Percentiles rank a stretch among this genome's conserved stretches.
Evolutionary conservation across 2,329 filamentous ascomycete genomes (phyloP).

Genomic region (Exophiala sideris): DNA sequence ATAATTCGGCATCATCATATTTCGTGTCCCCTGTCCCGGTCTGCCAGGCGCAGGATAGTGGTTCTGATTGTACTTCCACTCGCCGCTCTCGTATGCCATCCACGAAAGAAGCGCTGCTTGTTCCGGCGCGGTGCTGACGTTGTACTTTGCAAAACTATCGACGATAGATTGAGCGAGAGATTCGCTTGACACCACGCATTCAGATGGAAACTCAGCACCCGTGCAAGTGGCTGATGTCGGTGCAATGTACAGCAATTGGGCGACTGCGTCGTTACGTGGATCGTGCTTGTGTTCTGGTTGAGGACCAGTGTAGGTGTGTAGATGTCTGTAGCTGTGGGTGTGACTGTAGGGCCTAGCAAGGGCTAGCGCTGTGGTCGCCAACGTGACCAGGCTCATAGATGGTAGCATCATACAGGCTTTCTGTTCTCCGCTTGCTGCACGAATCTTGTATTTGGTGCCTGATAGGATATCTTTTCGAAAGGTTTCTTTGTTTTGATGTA

Average conservation of each 20-base stretch:
- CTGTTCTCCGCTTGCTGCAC: too few relatives aligned
- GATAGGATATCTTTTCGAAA: too few relatives aligned
- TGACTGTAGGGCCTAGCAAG: too few relatives aligned
- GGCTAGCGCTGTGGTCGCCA: too few relatives aligned
- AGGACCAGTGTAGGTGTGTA: not conserved
- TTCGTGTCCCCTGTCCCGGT: slow-evolving; percentile 68
- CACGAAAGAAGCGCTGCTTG: slow-evolving; percentile 68
- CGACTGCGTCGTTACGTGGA: slow-evolving; percentile 6
- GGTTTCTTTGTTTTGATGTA: too few relatives aligned
- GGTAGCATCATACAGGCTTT: not conserved
- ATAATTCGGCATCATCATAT: slow-evolving; percentile 60
- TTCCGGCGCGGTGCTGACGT: slow-evolving; percentile 53
- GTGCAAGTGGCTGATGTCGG: slow-evolving; percentile 20
- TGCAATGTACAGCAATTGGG: slow-evolving; percentile 22
- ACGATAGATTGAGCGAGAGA: slow-evolving; percentile 43
- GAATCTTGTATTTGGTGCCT: too few relatives aligned
- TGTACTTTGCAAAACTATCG: slow-evolving; percentile 56
- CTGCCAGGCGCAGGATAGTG: slow-evolving; percentile 45
- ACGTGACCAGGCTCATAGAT: not conserved
- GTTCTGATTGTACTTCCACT: slow-evolving; percentile 71
- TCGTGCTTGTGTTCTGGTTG: not conserved
- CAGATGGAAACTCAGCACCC: slow-evolving; percentile 10
- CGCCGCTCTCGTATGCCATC: slow-evolving; percentile 67
- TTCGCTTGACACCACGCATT: slow-evolving; percentile 19
- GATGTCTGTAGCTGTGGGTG: not conserved